Evolutionary conservation across 306 rosid genomes (phyloP).

Genomic region (Mucuna pruriens): DNA sequence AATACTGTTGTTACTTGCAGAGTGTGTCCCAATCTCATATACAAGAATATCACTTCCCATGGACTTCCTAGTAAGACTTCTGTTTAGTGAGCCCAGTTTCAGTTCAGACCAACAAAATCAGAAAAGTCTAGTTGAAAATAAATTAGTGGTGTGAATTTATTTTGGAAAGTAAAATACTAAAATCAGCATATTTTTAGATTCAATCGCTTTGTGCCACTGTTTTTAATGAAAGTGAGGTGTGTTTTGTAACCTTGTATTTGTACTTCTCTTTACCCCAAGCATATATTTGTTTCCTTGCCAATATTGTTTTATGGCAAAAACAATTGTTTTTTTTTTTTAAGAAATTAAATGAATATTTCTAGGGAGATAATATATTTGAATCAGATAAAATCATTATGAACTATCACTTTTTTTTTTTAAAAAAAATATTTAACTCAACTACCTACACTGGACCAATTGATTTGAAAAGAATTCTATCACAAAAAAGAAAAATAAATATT

Average conservation of each 20-base stretch:
- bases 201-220: not conserved
- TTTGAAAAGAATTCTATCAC: not conserved
- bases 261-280: not conserved
- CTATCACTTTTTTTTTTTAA: too few relatives aligned
- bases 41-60: slow-evolving; percentile 45
- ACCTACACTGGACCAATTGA: too few relatives aligned
- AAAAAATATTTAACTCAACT: too few relatives aligned
- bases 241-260: not conserved
- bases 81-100: slow-evolving; percentile 15
- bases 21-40: slow-evolving; percentile 30
- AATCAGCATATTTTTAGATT: not conserved
- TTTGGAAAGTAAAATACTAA: not conserved
- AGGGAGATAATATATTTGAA: too few relatives aligned
- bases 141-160: not conserved
- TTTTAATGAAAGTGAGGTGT: not conserved
- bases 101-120: slow-evolving; percentile 7
- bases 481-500: not conserved
- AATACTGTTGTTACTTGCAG: slow-evolving; percentile 26
- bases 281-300: not conserved
- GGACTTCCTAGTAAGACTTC: slow-evolving; percentile 5
- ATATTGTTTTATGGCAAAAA: not conserved
- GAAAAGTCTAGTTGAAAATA: not conserved
- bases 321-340: too few relatives aligned
- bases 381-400: too few relatives aligned
- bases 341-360: too few relatives aligned